Evolutionary conservation across 768 basidiomycete genomes (phyloP), one percentile per base, ranked within the genome.

Genomic region (Pisolithus microcarpus): DNA sequence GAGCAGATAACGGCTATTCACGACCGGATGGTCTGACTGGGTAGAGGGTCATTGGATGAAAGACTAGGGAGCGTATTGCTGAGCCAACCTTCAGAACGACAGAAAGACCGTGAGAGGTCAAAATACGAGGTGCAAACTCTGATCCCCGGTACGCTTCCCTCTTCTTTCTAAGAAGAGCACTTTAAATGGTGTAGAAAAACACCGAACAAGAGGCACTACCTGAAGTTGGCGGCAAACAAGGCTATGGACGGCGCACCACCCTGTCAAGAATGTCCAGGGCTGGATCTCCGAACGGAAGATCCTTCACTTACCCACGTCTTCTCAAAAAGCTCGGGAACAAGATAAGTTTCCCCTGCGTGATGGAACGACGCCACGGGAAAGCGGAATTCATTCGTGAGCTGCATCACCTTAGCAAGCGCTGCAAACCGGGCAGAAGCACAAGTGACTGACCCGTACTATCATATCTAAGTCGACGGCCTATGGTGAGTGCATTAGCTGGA

Each of bases 381-480:
- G 58, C 84, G 75, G 75, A 91, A 93, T 62, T 93, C 89, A 59
- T 92, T 87, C 30, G 87, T 80, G 34, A 91, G 73, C 79, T 88
- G 54, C 18, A 36, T 6, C 21, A 11, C 7, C 48, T 51, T 30
- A 21, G 24, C 24, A 26, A 15, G 19, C 28, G 28, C 10, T 5
- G 36, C 16, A 42, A 11, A 16, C 30, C 5, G 31, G 23, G 37
- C 39, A 37, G 26, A 50, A 30, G 30, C n/a, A 5, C 7, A 15
- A 4, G 36, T 21, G 2, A 69, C 81, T 31, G 61, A 87, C 86
- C 56, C 87, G 71, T 53, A 87, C 80, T 16, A 89, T 71, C 16
- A 70, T 77, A 60, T 88, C 86, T 15, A 89, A 66, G 63, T 93
- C 91, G 9, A 86, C 84, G 1, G 82, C 79, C 60, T 72, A 65